These are phyloP conservation scores for Lodderomyces pseudojiufengensis DNA, from an alignment of 1,139 yeast genomes.

Conservation along the genomic window DNA sequence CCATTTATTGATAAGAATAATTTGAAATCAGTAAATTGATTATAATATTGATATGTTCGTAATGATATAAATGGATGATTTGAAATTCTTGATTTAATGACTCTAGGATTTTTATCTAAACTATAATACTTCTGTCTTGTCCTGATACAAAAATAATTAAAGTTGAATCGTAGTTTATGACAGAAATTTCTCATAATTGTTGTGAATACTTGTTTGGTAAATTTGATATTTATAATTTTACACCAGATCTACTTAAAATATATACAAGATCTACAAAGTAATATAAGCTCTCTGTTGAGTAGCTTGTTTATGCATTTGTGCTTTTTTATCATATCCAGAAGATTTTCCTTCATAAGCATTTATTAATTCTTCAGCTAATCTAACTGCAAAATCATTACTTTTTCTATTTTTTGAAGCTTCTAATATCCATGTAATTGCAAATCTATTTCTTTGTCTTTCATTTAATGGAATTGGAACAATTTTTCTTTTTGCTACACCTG, in stretches of 20 bases:
- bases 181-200: no score
- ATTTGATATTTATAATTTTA: no score
- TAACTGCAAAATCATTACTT: conserved; percentile 76
- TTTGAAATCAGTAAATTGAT: conserved; percentile 15
- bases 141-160: conserved; percentile 32
- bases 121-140: conserved; percentile 43
- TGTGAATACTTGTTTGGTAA: no score
- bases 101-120: conserved; percentile 32
- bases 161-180: conserved; percentile 23
- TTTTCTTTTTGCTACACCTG: conserved; percentile 81
- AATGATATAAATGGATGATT: conserved; percentile 39
- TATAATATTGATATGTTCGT: conserved; percentile 22
- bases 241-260: not conserved
- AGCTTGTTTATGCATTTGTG: conserved; percentile 80
- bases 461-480: conserved; percentile 81
- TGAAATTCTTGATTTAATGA: conserved; percentile 37
- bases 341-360: conserved; percentile 76
- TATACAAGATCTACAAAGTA: conserved; percentile 15
- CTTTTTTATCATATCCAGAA: conserved; percentile 79
- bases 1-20: conserved; percentile 19
- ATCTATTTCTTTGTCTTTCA: conserved; percentile 77
- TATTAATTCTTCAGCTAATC: conserved; percentile 86
- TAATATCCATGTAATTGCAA: conserved; percentile 86
- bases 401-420: conserved; percentile 80
- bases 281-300: conserved; percentile 77